Conservation (phyloP, 1,284 basidiomycete genomes). For the Cryptococcus maquisensis region DNA sequence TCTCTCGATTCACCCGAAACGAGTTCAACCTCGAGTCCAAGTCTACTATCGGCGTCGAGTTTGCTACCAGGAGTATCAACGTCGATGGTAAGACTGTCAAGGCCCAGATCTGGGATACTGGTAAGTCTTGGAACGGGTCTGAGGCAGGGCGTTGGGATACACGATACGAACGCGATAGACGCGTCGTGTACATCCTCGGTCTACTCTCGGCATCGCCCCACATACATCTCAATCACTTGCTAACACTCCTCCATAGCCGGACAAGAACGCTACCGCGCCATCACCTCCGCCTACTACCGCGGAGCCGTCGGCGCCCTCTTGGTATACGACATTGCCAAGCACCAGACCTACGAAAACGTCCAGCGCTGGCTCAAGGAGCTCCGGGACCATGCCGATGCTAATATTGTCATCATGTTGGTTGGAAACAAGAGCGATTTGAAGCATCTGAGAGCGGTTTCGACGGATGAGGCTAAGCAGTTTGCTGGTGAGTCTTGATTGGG, state of each 20-base stretch:
- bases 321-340: constrained; percentile 92
- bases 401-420: constrained; percentile 92
- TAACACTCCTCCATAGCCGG: constrained; percentile 66
- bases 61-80: constrained; percentile 90
- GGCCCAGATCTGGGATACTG: constrained; percentile 99
- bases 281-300: constrained; percentile 98
- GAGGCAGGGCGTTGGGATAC: too few species aligned
- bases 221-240: not conserved
- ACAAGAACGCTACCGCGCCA: constrained; percentile 97
- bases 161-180: not conserved
- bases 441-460: constrained; percentile 91
- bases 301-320: constrained; percentile 91
- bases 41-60: constrained; percentile 99
- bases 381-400: constrained; percentile 86
- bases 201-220: not conserved
- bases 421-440: constrained; percentile 98
- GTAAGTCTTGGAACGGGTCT: constrained; percentile 55
- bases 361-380: constrained; percentile 98
- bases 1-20: constrained; percentile 93
- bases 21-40: constrained; percentile 99
- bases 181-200: too few species aligned
- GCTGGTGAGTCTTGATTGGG: constrained; percentile 57
- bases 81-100: constrained; percentile 97
- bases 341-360: constrained; percentile 92
- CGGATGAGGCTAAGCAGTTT: constrained; percentile 83